A percentile compares a stretch with the other conserved stretches of the same genome.
Conservation (phyloP, 2,329 filamentous ascomycete genomes). For the Zalaria obscura region DNA sequence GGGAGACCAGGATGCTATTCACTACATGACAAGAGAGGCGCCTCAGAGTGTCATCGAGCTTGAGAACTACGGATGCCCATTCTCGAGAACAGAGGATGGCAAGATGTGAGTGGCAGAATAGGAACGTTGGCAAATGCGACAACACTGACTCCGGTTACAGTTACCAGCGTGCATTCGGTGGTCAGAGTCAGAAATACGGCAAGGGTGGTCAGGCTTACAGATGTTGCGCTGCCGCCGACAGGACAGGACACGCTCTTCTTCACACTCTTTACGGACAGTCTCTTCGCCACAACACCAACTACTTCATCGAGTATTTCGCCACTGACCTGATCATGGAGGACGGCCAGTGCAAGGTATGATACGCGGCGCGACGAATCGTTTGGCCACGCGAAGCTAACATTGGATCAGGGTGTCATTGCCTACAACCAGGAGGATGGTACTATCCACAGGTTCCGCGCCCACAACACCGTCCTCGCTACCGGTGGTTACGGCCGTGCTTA, state of each 20-base stretch:
- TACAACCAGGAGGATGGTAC: constrained; percentile 99
- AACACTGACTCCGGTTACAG: background rate
- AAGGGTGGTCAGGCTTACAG: constrained; percentile 97
- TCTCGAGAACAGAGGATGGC: constrained; percentile 90
- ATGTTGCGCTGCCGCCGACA: constrained; percentile 89
- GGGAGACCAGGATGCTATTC: constrained; percentile 92
- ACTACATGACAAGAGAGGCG: constrained; percentile 96
- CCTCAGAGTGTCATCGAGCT: constrained; percentile 85
- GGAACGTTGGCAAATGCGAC: background rate
- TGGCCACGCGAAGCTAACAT: background rate
- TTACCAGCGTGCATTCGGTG: constrained; percentile 97
- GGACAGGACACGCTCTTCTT: constrained; percentile 92
- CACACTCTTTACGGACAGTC: constrained; percentile 98
- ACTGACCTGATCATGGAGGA: constrained; percentile 96
- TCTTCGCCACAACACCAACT: constrained; percentile 94
- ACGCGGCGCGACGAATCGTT: constrained; percentile 1
- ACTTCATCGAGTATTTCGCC: constrained; percentile 99
- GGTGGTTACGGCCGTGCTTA: constrained; percentile 96
- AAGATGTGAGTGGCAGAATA: constrained; percentile 53
- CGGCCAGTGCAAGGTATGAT: constrained; percentile 62
- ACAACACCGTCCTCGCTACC: constrained; percentile 93
- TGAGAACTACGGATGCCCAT: constrained; percentile 94
- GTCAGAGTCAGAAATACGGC: constrained; percentile 86
- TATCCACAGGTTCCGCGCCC: constrained; percentile 87
- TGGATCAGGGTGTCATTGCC: constrained; percentile 64